Conservation (phyloP, 2,329 filamentous ascomycete genomes). For the Endoconidiophora laricicola region DNA sequence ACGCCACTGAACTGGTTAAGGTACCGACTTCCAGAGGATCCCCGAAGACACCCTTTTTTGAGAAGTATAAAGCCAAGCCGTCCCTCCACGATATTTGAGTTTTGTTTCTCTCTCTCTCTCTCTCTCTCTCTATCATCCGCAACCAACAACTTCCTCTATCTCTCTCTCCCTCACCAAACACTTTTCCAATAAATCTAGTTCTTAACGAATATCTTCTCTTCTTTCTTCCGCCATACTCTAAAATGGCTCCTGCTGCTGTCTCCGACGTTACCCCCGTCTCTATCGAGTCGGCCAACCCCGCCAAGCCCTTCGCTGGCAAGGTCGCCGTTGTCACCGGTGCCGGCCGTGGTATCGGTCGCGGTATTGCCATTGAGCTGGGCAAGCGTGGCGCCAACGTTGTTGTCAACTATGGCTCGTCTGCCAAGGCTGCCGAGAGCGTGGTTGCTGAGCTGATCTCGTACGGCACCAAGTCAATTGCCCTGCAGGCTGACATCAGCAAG, state of each 20-base stretch:
- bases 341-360: slow-evolving; percentile 49
- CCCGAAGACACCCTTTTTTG: not conserved
- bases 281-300: slow-evolving; percentile 16
- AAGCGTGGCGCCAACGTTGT: slow-evolving; percentile 47
- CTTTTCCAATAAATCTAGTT: not conserved
- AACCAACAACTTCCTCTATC: not conserved
- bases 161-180: not conserved
- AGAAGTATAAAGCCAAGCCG: not conserved
- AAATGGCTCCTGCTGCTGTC: slow-evolving; percentile 13
- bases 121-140: not conserved
- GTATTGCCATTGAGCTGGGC: slow-evolving; percentile 50
- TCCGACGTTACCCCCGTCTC: slow-evolving; percentile 12
- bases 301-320: slow-evolving; percentile 30
- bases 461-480: slow-evolving; percentile 38
- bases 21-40: no score
- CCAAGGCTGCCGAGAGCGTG: slow-evolving; percentile 37
- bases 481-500: slow-evolving; percentile 49
- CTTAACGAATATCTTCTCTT: not conserved
- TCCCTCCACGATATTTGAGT: not conserved
- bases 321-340: slow-evolving; percentile 47
- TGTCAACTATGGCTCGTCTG: slow-evolving; percentile 48
- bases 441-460: slow-evolving; percentile 37
- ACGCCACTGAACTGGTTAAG: no score
- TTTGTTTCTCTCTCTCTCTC: not conserved
- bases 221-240: not conserved